Evolutionary conservation across 768 basidiomycete species (phyloP).

Genomic region (Pleurotus pulmonarius): DNA sequence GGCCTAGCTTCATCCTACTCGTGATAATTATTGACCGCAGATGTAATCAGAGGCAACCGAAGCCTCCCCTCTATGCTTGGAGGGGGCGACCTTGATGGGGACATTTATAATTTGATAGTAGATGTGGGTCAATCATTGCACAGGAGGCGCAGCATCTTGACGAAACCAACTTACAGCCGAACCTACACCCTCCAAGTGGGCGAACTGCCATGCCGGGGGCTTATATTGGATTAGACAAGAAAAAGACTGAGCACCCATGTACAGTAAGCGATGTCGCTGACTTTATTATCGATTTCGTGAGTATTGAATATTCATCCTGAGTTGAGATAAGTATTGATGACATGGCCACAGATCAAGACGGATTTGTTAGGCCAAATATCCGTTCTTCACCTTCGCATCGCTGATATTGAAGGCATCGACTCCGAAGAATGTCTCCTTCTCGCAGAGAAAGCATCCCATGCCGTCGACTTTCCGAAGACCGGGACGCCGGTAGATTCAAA

Average conservation of each 20-base stretch:
- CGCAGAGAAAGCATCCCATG: slow-evolving; percentile 42
- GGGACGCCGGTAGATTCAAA: slow-evolving; percentile 35
- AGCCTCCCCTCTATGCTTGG: slow-evolving; percentile 44
- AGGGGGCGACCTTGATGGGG: slow-evolving; percentile 53
- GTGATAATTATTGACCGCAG: too few relatives aligned
- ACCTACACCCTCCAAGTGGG: slow-evolving; percentile 21
- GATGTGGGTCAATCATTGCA: slow-evolving; percentile 23
- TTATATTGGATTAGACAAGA: slow-evolving; percentile 33
- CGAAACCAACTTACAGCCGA: slow-evolving; percentile 16
- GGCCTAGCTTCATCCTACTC: not conserved
- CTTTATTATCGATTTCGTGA: slow-evolving; percentile 45
- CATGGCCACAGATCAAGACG: slow-evolving; percentile 21
- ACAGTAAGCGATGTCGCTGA: slow-evolving; percentile 39
- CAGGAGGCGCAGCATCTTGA: slow-evolving; percentile 1
- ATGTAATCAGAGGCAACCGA: slow-evolving; percentile 31
- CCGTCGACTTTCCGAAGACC: slow-evolving; percentile 46
- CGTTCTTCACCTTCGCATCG: slow-evolving; percentile 38
- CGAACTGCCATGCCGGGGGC: slow-evolving; percentile 26
- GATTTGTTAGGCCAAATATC: slow-evolving; percentile 40
- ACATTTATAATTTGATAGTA: slow-evolving; percentile 45
- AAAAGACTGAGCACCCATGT: slow-evolving; percentile 25
- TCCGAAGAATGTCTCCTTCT: slow-evolving; percentile 33
- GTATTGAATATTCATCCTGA: slow-evolving; percentile 10
- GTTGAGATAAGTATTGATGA: too few relatives aligned
- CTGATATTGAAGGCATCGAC: slow-evolving; percentile 32